These are phyloP conservation scores for Syzygium aqueum DNA, from an alignment of 345 rosid genomes.

Conservation along the genomic window DNA sequence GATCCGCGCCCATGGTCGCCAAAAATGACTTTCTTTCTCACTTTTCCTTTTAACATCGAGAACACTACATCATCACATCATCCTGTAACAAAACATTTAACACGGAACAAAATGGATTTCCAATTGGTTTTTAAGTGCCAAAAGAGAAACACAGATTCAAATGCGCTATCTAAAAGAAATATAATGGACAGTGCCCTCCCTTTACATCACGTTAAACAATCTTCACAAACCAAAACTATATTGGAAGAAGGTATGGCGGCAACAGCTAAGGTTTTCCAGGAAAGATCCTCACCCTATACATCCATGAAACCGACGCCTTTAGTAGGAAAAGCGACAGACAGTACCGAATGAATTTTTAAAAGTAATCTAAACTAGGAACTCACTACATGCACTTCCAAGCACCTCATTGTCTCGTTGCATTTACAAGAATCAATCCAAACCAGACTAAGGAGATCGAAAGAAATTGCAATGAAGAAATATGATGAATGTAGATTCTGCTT, in stretches of 20 bases:
- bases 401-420: conserved; percentile 19
- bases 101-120: background rate
- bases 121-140: background rate
- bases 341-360: background rate
- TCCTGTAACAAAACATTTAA: background rate
- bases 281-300: background rate
- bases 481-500: conserved; percentile 7
- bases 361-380: conserved; percentile 17
- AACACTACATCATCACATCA: background rate
- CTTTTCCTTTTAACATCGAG: background rate
- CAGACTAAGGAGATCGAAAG: background rate
- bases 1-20: background rate
- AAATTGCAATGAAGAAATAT: conserved; percentile 5
- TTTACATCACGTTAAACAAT: background rate
- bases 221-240: background rate
- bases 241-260: background rate
- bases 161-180: background rate
- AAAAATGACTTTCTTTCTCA: background rate
- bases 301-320: background rate
- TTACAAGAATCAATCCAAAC: conserved; percentile 20
- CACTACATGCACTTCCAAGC: conserved; percentile 7
- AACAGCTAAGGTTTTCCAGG: background rate
- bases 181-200: background rate
- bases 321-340: background rate
- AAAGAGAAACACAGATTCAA: background rate